These are phyloP conservation scores for Hirschioporus abietinus DNA, from an alignment of 768 basidiomycete species.

Conservation along the genomic window DNA sequence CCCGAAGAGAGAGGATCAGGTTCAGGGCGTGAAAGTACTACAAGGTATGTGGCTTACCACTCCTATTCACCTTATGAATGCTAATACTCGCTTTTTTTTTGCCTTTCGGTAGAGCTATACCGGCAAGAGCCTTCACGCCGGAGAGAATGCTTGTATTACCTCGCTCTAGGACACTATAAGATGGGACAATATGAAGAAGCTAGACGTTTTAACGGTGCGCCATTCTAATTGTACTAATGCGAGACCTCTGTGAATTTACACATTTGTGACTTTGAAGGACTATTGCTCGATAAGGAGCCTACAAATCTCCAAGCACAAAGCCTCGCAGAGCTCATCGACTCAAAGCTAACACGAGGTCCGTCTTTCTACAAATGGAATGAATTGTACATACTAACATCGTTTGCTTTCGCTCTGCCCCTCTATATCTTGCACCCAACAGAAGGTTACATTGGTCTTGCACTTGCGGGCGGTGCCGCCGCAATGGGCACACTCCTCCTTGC, in stretches of 20 bases:
- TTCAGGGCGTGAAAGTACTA: conserved; percentile 84
- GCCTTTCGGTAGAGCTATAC: conserved; percentile 68
- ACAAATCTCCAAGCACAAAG: conserved; percentile 90
- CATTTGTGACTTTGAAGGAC: conserved; percentile 39
- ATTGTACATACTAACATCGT: not conserved
- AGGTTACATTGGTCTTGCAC: conserved; percentile 97
- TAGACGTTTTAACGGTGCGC: conserved; percentile 84
- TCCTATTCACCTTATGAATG: not conserved
- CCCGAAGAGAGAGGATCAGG: conserved; percentile 76
- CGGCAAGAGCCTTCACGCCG: conserved; percentile 79
- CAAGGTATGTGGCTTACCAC: conserved; percentile 54
- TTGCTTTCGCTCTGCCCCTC: not conserved
- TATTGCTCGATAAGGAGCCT: conserved; percentile 89
- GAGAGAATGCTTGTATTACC: conserved; percentile 94
- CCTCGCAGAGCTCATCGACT: conserved; percentile 78
- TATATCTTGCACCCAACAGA: conserved; percentile 40
- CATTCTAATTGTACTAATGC: not conserved
- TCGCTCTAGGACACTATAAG: conserved; percentile 95
- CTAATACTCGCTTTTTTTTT: not conserved
- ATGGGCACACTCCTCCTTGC: conserved; percentile 71
- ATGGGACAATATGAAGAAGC: conserved; percentile 93
- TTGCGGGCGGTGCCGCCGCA: conserved; percentile 87
- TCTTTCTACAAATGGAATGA: conserved; percentile 6
- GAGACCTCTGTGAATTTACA: conserved; percentile 3
- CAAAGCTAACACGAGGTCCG: conserved; percentile 75